phyloP scores from a whole-genome alignment of 2,329 filamentous ascomycete species.

The Raffaelea arxii region DNA sequence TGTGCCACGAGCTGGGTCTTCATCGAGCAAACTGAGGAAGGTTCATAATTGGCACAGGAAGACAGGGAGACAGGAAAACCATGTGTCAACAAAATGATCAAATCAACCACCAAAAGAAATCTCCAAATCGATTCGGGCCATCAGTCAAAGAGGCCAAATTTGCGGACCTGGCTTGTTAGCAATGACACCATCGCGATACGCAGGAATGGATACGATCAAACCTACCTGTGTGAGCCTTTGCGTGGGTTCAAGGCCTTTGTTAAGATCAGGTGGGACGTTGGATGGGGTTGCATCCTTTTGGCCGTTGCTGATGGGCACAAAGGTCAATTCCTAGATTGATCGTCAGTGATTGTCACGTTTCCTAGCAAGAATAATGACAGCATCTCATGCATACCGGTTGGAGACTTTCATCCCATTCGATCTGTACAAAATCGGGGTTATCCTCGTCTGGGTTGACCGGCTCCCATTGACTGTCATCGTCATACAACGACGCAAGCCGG shows the following conservation, averaged over 20 bases:
- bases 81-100: too few relatives aligned
- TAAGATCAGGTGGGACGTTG: slow-evolving; percentile 9
- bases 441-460: slow-evolving; percentile 52
- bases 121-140: too few relatives aligned
- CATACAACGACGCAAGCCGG: slow-evolving; percentile 56
- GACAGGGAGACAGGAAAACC: too few relatives aligned
- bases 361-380: too few relatives aligned
- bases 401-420: slow-evolving; percentile 66
- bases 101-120: too few relatives aligned
- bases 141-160: slow-evolving; percentile 22
- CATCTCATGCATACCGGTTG: slow-evolving; percentile 49
- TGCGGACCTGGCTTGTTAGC: slow-evolving; percentile 21
- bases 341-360: too few relatives aligned
- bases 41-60: too few relatives aligned
- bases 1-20: slow-evolving; percentile 80
- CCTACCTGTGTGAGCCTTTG: slow-evolving; percentile 61
- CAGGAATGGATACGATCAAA: neutral
- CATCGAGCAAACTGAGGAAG: too few relatives aligned
- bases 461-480: slow-evolving; percentile 65
- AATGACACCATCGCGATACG: too few relatives aligned
- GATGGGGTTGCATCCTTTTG: slow-evolving; percentile 14
- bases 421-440: slow-evolving; percentile 53
- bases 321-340: slow-evolving; percentile 13
- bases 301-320: slow-evolving; percentile 32
- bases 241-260: slow-evolving; percentile 53